Conservation (phyloP, 2,329 filamentous ascomycete species). For the Taxawa tesnikishii region DNA sequence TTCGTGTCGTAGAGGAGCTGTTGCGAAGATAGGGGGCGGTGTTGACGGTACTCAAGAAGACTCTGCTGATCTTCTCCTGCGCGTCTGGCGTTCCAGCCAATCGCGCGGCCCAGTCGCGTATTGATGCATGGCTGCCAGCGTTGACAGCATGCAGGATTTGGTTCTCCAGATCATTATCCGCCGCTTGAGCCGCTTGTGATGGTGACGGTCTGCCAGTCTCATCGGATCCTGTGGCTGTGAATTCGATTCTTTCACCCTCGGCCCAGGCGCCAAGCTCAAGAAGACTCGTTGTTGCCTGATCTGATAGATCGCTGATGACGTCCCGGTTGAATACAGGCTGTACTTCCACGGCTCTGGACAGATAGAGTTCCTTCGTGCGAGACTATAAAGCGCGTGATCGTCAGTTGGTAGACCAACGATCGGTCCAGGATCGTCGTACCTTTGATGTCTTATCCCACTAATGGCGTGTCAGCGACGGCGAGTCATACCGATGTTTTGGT, state of each 20-base stretch:
- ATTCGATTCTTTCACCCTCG: conserved; percentile 86
- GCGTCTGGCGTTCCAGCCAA: conserved; percentile 50
- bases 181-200: conserved; percentile 10
- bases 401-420: conserved; percentile 10
- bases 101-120: conserved; percentile 70
- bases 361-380: conserved; percentile 92
- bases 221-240: conserved; percentile 21
- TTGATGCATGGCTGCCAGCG: conserved; percentile 61
- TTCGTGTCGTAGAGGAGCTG: conserved; percentile 66
- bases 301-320: conserved; percentile 90
- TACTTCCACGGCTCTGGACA: conserved; percentile 90
- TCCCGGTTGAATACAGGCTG: conserved; percentile 97
- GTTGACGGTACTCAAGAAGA: conserved; percentile 80
- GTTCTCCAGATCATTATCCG: conserved; percentile 75
- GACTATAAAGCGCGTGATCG: conserved; percentile 45
- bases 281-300: conserved; percentile 91
- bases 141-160: conserved; percentile 80
- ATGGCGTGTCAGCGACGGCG: conserved; percentile 23
- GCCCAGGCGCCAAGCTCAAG: conserved; percentile 95
- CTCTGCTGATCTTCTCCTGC: conserved; percentile 70
- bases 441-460: conserved; percentile 99
- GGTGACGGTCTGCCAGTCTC: not conserved
- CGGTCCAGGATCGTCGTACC: conserved; percentile 28
- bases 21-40: conserved; percentile 71
- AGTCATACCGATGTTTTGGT: conserved; percentile 8